Evolutionary conservation across 2,329 filamentous ascomycete species (phyloP).

Genomic region (Pseudogymnoascus destructans): DNA sequence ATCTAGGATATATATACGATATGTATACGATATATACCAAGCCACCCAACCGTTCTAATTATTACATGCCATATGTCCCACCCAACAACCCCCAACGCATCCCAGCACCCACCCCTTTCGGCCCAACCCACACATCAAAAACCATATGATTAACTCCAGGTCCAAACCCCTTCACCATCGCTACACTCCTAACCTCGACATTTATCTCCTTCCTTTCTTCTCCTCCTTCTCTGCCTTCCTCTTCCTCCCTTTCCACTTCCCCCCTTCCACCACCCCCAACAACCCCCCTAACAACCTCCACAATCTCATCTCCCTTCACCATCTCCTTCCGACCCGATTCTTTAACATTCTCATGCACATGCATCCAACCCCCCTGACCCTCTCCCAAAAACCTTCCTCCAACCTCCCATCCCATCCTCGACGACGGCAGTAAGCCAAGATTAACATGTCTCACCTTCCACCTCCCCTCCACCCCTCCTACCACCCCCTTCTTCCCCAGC

Average conservation of each 20-base stretch:
- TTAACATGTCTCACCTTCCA: slow-evolving; percentile 41
- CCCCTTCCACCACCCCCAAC: slow-evolving; percentile 14
- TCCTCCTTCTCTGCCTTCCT: not conserved
- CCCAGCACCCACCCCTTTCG: not conserved
- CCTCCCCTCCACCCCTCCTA: slow-evolving; percentile 21
- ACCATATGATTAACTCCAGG: slow-evolving; percentile 58
- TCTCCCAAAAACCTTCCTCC: slow-evolving; percentile 34
- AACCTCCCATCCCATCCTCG: slow-evolving; percentile 38
- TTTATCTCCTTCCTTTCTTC: not conserved
- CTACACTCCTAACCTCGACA: slow-evolving; percentile 40
- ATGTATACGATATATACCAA: not conserved
- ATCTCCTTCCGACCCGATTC: slow-evolving; percentile 33
- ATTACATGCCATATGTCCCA: not conserved
- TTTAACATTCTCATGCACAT: slow-evolving; percentile 50
- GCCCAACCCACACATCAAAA: slow-evolving; percentile 41
- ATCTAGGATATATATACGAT: not conserved
- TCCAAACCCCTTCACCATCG: slow-evolving; percentile 57
- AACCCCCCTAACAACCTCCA: slow-evolving; percentile 12
- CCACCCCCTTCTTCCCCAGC: not conserved
- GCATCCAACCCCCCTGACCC: slow-evolving; percentile 39
- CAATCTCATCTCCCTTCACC: slow-evolving; percentile 18
- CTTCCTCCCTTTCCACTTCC: not conserved
- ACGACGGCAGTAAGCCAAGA: slow-evolving; percentile 48
- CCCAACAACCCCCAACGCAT: not conserved
- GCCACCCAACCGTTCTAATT: not conserved